These are phyloP conservation scores for Madurella mycetomatis DNA, from an alignment of 2,329 filamentous ascomycete species.

Conservation along the genomic window DNA sequence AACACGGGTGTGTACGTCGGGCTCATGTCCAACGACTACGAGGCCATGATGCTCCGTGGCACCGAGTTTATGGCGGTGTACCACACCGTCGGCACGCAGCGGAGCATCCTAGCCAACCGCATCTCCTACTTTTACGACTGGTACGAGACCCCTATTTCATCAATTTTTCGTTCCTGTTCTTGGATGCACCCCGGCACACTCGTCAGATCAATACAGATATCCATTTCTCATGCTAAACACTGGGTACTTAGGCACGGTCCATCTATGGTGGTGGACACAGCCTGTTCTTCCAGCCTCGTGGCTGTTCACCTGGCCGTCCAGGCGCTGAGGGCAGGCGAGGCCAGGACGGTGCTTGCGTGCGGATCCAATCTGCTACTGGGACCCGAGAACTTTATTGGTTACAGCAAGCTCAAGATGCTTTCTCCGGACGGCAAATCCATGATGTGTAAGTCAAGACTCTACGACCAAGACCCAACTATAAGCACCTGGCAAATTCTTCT, in stretches of 20 bases:
- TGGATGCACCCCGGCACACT: no score
- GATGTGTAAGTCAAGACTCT: no score
- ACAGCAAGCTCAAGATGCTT: no score
- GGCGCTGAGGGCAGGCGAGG: constrained; percentile 24
- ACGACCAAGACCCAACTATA: no score
- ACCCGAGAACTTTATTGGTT: constrained; percentile 12
- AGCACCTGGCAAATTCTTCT: no score
- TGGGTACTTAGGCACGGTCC: no score
- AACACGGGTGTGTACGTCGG: constrained; percentile 34
- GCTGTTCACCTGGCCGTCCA: constrained; percentile 28
- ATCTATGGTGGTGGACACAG: constrained; percentile 18
- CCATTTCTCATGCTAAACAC: no score
- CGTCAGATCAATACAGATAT: no score
- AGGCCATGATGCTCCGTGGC: constrained; percentile 2
- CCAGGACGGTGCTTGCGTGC: constrained; percentile 30
- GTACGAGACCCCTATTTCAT: no score
- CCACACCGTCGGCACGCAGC: constrained; percentile 27
- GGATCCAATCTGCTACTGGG: constrained; percentile 32
- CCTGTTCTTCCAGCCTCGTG: constrained; percentile 15
- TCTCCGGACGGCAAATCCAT: no score
- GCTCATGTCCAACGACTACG: constrained; percentile 22
- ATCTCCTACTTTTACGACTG: constrained; percentile 32
- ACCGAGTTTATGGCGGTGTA: constrained; percentile 2
- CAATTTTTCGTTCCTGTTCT: no score
- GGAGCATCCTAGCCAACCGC: constrained; percentile 32